Evolutionary conservation across 2,329 filamentous ascomycete genomes (phyloP).

Genomic region (Aspergillus unguis): DNA sequence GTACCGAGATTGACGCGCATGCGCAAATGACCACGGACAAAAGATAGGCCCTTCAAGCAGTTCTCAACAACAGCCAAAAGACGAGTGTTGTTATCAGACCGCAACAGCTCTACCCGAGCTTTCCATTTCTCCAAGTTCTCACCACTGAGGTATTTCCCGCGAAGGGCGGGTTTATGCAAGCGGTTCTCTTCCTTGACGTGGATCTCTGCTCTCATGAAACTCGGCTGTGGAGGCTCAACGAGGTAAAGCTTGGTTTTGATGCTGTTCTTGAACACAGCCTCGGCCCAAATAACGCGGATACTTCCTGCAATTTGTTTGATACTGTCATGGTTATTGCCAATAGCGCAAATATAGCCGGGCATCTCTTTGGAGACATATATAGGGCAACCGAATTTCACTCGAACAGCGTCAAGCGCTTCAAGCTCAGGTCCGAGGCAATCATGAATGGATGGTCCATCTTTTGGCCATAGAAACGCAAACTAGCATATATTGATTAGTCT

Average conservation of each 20-base stretch:
- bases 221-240: constrained; percentile 26
- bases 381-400: constrained; percentile 39
- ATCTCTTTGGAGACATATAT: constrained; percentile 37
- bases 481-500: constrained; percentile 12
- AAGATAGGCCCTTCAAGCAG: constrained; percentile 31
- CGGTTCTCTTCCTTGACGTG: constrained; percentile 20
- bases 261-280: constrained; percentile 26
- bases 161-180: constrained; percentile 21
- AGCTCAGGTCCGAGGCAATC: constrained; percentile 41
- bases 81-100: constrained; percentile 29
- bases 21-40: constrained; percentile 35
- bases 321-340: constrained; percentile 30
- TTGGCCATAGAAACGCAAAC: constrained; percentile 47
- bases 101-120: constrained; percentile 20
- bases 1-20: constrained; percentile 45
- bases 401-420: constrained; percentile 46
- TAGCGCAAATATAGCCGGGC: constrained; percentile 30
- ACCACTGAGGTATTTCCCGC: constrained; percentile 17
- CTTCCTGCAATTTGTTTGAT: constrained; percentile 36
- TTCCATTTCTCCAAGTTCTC: constrained; percentile 22
- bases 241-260: constrained; percentile 34
- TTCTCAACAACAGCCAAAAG: constrained; percentile 30
- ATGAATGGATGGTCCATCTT: constrained; percentile 39
- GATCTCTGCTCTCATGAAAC: constrained; percentile 23
- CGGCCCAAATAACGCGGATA: constrained; percentile 28